phyloP scores from a whole-genome alignment of 768 basidiomycete species.

The Guyanaporus albipodus region DNA sequence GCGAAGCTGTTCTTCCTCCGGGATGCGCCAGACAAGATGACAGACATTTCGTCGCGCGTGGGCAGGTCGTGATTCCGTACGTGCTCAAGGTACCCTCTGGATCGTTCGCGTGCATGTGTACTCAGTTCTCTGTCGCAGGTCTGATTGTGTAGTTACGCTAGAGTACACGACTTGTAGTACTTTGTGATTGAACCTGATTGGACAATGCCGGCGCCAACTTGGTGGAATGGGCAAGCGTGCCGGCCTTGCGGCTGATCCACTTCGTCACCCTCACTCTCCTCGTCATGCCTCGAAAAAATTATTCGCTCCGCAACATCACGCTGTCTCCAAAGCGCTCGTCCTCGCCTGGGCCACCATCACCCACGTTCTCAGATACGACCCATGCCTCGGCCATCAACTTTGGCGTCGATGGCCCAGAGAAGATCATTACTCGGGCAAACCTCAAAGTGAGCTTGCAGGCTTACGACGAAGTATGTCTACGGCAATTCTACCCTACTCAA shows the following conservation, averaged over 20 bases:
- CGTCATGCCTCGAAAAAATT: conserved; percentile 48
- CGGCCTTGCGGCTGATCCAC: conserved; percentile 13
- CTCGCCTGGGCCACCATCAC: conserved; percentile 68
- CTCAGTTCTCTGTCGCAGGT: background rate
- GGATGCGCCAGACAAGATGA: conserved; percentile 84
- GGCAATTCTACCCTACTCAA: background rate
- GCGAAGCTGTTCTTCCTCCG: conserved; percentile 83
- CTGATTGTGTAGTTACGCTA: background rate
- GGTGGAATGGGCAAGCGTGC: conserved; percentile 12
- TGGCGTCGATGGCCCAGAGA: conserved; percentile 68
- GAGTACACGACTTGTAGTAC: conserved; percentile 9
- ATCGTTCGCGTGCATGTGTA: background rate
- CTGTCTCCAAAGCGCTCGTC: conserved; percentile 43
- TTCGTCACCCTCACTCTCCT: conserved; percentile 10
- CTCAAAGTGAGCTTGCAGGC: conserved; percentile 74
- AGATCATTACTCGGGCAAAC: conserved; percentile 78
- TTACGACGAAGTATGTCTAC: conserved; percentile 68
- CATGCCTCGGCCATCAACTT: conserved; percentile 76
- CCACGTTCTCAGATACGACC: conserved; percentile 80
- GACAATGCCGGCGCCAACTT: conserved; percentile 9
- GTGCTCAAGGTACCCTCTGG: conserved; percentile 5
- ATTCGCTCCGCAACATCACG: conserved; percentile 53
- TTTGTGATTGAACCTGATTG: conserved; percentile 2
- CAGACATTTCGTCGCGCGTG: conserved; percentile 54
- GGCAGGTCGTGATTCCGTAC: conserved; percentile 21